A percentile compares a stretch with the other conserved stretches of the same genome.
Evolutionary conservation across 768 basidiomycete genomes (phyloP).

Genomic region (Paxillus involutus): DNA sequence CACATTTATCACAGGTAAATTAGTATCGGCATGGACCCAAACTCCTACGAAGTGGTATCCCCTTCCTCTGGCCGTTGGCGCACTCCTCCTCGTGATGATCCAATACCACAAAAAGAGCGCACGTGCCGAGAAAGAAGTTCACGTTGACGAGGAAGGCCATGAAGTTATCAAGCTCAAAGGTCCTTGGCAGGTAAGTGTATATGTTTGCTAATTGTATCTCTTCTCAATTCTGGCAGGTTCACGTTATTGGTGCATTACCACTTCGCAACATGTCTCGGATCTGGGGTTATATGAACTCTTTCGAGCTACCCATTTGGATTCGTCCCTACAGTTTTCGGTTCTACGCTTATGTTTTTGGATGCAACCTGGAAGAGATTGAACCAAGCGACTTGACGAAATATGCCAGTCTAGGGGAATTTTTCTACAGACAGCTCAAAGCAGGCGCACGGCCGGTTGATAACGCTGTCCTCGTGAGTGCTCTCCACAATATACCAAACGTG

Average conservation of each 20-base stretch:
- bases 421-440: slow-evolving; percentile 83
- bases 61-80: slow-evolving; percentile 86
- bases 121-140: slow-evolving; percentile 58
- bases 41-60: slow-evolving; percentile 97
- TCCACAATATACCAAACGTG: neutral
- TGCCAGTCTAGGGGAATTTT: slow-evolving; percentile 90
- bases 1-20: slow-evolving; percentile 41
- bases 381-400: slow-evolving; percentile 76
- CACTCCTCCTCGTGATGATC: slow-evolving; percentile 77
- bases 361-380: slow-evolving; percentile 91
- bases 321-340: slow-evolving; percentile 84
- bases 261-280: slow-evolving; percentile 93
- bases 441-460: slow-evolving; percentile 81
- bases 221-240: slow-evolving; percentile 56
- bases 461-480: slow-evolving; percentile 60
- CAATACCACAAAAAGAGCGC: slow-evolving; percentile 66
- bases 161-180: slow-evolving; percentile 82
- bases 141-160: slow-evolving; percentile 80
- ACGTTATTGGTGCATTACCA: slow-evolving; percentile 93
- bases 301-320: slow-evolving; percentile 93
- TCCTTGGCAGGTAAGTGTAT: slow-evolving; percentile 79
- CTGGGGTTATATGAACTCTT: slow-evolving; percentile 94
- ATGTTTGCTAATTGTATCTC: neutral
- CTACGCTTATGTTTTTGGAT: slow-evolving; percentile 88
- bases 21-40: slow-evolving; percentile 77